phyloP scores from a whole-genome alignment of 805 yeast species.

The Suhomyces sp. region DNA sequence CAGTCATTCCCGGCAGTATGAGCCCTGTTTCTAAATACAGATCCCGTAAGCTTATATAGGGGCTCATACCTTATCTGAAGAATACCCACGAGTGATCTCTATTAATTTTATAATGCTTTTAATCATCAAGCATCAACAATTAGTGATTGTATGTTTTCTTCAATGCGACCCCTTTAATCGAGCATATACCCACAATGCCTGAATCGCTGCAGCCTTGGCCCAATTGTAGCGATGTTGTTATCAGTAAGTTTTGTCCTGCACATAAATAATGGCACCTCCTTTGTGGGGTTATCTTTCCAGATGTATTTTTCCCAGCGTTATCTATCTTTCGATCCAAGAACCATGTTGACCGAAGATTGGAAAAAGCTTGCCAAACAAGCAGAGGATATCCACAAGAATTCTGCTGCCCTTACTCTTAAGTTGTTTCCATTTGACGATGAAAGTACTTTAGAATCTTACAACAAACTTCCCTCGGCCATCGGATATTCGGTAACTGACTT shows the following conservation, averaged over 20 bases:
- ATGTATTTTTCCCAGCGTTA: neutral
- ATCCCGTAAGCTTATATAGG: neutral
- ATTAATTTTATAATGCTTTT: neutral
- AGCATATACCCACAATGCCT: neutral
- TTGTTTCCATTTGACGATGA: slow-evolving; percentile 17
- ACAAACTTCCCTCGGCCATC: slow-evolving; percentile 17
- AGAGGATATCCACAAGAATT: slow-evolving; percentile 10
- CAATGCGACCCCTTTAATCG: neutral
- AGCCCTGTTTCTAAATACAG: neutral
- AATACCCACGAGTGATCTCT: neutral
- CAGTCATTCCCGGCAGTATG: neutral
- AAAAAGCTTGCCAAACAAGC: slow-evolving; percentile 15
- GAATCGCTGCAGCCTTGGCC: neutral
- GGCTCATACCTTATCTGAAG: neutral
- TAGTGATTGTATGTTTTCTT: neutral
- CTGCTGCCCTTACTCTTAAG: slow-evolving; percentile 15
- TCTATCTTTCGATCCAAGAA: neutral
- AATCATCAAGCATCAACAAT: neutral
- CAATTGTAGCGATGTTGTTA: neutral
- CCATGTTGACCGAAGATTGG: slow-evolving; percentile 19
- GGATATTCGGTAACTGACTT: slow-evolving; percentile 15
- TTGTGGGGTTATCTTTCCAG: neutral
- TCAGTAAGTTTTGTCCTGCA: neutral
- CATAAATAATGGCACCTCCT: neutral
- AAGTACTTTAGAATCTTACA: slow-evolving; percentile 7